Percentiles rank a stretch among this genome's conserved stretches.
These are phyloP conservation scores for Gilbertella persicaria DNA, from an alignment of 371 early-diverging fungal species.

Conservation along the genomic window DNA sequence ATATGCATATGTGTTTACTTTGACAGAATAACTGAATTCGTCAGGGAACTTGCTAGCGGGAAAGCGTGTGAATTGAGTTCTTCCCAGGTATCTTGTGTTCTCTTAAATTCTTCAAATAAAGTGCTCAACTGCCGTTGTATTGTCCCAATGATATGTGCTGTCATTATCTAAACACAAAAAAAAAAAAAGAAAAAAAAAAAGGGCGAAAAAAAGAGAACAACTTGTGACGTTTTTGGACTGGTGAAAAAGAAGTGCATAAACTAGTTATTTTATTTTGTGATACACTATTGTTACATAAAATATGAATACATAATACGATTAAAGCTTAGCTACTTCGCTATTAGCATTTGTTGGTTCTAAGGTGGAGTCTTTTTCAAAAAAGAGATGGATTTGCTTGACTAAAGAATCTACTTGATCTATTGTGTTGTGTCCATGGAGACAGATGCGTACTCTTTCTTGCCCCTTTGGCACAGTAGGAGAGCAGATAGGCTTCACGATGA, in stretches of 20 bases:
- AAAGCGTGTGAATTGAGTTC: conserved; percentile 44
- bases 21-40: conserved; percentile 44
- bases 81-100: conserved; percentile 36
- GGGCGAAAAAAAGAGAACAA: too few relatives aligned
- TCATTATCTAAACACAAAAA: conserved; percentile 3
- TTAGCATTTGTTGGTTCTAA: too few relatives aligned
- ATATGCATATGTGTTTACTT: conserved; percentile 17
- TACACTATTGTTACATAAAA: too few relatives aligned
- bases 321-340: conserved; percentile 9
- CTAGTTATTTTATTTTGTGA: too few relatives aligned
- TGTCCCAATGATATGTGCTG: conserved; percentile 37
- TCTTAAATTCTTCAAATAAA: conserved; percentile 37
- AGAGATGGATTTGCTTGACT: conserved; percentile 50
- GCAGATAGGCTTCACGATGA: conserved; percentile 78
- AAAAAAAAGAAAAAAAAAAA: conserved; percentile 3
- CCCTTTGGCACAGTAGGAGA: conserved; percentile 84
- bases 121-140: conserved; percentile 36
- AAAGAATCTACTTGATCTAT: conserved; percentile 57
- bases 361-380: conserved; percentile 27
- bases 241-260: too few relatives aligned
- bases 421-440: conserved; percentile 78
- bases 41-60: conserved; percentile 32
- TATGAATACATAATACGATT: too few relatives aligned
- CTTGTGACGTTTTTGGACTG: too few relatives aligned
- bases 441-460: conserved; percentile 78